Base-by-base conservation (phyloP, 495 filamentous ascomycete species). In the Neurospora terricola region DNA sequence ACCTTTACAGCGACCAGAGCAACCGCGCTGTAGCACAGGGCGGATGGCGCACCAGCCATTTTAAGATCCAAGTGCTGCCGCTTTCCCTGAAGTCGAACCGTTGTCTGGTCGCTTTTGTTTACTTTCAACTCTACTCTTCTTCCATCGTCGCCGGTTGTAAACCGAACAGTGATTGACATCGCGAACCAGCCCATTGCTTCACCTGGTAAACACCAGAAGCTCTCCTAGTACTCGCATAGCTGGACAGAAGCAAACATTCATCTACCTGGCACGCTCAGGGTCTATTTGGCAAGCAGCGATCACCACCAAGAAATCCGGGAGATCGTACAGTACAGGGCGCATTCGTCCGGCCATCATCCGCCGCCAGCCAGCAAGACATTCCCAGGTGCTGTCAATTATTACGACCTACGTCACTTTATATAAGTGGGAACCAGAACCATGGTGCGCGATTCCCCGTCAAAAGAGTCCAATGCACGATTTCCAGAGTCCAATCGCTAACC, bases 101-200 rank as follows among this genome's bases (percentile, higher is more conserved):
- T 62, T 66, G 54, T 66, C 54, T 66, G 54, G 54, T 66, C 54
- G 54, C 54, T 66, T 66, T 66, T 66, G 54, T 66, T 66, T 66
- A 66, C 54, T 66, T 66, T 34, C 27, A 66, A 66, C 54, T 66
- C 54, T 27, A 66, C 54, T 66, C 54, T 66, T 66, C 54, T 66
- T 14, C 14, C 54, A 36, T 16, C 54, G 6, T 66, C 27, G 27
- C 54, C 54, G 54, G 27, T 18, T 34, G 54, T 34, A 9, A 18
- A 34, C 54, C 6, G 54, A 66, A 66, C 54, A 4, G 6, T 30
- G 23, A 34, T 66, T 59, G 54, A 36, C 14, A 34, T 34, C 54
- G 54, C 54, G 27, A 66, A 62, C 7, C 48, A 59, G 5, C 23
- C 12, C 48, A 30, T 59, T 59, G 12, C 54, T 16, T 36, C 54